Conservation (phyloP, 192 early-diverging fungal species). For the Backusella liffmaniae region DNA sequence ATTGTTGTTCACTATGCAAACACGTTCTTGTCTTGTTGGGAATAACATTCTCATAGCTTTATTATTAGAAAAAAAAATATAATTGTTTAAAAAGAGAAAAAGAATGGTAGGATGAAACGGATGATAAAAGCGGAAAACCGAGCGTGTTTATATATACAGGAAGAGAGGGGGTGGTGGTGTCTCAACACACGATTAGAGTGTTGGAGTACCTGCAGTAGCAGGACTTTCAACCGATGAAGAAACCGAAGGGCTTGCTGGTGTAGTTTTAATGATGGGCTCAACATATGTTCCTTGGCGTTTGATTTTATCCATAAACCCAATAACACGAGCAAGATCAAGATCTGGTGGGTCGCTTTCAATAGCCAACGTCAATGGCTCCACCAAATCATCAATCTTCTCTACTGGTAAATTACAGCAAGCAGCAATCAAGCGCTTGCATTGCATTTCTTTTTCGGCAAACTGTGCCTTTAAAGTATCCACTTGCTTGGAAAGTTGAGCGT, state of each 20-base stretch:
- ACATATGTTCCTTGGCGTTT: conserved; percentile 17
- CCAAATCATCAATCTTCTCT: conserved; percentile 76
- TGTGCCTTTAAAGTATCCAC: conserved; percentile 8
- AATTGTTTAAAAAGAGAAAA: not conserved
- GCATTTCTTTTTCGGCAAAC: conserved; percentile 64
- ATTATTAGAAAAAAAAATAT: not conserved
- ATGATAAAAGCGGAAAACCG: not conserved
- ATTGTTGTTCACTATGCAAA: not conserved
- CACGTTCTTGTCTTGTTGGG: not conserved
- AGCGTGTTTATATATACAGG: not conserved
- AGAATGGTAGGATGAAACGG: not conserved
- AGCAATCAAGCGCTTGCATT: conserved; percentile 84
- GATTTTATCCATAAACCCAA: conserved; percentile 49
- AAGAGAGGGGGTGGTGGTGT: not conserved
- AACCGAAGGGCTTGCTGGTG: not conserved
- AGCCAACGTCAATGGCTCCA: conserved; percentile 74
- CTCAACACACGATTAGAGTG: not conserved
- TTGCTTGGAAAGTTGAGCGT: conserved; percentile 36
- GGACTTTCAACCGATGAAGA: not conserved
- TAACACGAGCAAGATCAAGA: conserved; percentile 47
- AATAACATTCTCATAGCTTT: not conserved
- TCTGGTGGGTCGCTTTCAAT: conserved; percentile 74
- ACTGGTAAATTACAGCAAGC: conserved; percentile 80
- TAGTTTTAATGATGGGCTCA: not conserved
- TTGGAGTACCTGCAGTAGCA: not conserved